Conservation (phyloP, 495 filamentous ascomycete species). For the Aspergillus saccharolyticus region DNA sequence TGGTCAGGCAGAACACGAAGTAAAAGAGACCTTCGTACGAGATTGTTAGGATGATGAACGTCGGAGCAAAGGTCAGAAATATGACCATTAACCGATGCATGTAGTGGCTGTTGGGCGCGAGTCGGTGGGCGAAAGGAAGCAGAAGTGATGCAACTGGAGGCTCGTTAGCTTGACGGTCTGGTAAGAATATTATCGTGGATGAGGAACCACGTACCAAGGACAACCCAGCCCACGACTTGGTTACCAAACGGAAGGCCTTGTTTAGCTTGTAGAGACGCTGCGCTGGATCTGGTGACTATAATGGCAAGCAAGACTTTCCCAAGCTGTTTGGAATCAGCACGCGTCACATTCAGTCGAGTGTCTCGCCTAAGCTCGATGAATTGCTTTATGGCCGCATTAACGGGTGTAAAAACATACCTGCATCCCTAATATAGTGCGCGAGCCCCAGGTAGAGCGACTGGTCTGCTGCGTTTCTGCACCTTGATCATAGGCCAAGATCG, state of each 20-base stretch:
- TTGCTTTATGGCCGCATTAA: not conserved
- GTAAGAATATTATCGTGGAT: not conserved
- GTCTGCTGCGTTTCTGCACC: not conserved
- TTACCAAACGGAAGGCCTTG: slow-evolving; percentile 85
- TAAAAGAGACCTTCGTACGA: slow-evolving; percentile 98
- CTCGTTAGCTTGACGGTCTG: not conserved
- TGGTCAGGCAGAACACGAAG: slow-evolving; percentile 74
- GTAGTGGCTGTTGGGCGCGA: slow-evolving; percentile 82
- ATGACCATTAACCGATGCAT: slow-evolving; percentile 83
- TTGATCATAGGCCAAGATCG: slow-evolving; percentile 34
- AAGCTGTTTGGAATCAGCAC: slow-evolving; percentile 36
- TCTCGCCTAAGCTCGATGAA: not conserved
- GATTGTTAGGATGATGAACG: slow-evolving; percentile 94
- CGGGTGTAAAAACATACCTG: slow-evolving; percentile 35
- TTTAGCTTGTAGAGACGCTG: slow-evolving; percentile 76
- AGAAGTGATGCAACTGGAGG: slow-evolving; percentile 63
- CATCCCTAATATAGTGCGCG: slow-evolving; percentile 51
- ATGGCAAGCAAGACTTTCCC: slow-evolving; percentile 83
- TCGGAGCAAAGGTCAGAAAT: slow-evolving; percentile 89
- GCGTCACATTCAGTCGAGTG: not conserved
- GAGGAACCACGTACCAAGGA: slow-evolving; percentile 57
- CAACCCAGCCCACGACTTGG: slow-evolving; percentile 79
- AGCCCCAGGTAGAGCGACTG: slow-evolving; percentile 37
- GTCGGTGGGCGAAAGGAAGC: slow-evolving; percentile 73
- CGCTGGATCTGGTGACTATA: slow-evolving; percentile 78